phyloP scores from a whole-genome alignment of 768 basidiomycete species.

The Boletus bicolor region DNA sequence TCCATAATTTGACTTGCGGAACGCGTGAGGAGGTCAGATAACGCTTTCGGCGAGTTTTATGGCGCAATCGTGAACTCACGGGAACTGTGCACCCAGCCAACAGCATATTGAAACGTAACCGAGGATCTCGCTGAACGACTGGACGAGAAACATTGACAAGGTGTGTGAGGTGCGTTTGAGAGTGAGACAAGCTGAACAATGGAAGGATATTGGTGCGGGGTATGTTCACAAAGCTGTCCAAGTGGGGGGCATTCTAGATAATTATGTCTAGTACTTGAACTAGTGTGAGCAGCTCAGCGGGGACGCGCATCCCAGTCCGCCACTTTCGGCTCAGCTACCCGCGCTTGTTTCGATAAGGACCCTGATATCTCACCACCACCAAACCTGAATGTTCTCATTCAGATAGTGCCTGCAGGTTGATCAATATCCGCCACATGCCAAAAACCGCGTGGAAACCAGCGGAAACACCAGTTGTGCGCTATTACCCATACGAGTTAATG shows the following conservation, averaged over 20 bases:
- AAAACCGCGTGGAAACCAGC: not conserved
- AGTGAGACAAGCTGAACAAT: not conserved
- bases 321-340: not conserved
- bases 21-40: conserved; percentile 5
- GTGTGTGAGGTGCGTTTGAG: not conserved
- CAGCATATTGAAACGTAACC: conserved; percentile 71
- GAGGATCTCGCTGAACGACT: conserved; percentile 54
- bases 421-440: not conserved
- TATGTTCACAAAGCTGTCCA: conserved; percentile 18
- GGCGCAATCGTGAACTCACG: conserved; percentile 50
- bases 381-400: no score
- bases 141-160: conserved; percentile 18
- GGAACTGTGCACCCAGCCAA: conserved; percentile 88
- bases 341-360: not conserved
- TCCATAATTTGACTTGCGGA: conserved; percentile 72
- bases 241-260: not conserved
- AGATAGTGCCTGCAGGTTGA: not conserved
- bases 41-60: not conserved
- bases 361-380: no score
- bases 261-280: not conserved
- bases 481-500: not conserved
- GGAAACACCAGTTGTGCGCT: not conserved
- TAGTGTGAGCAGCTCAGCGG: not conserved
- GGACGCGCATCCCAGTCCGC: not conserved
- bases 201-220: conserved; percentile 10